phyloP scores from a whole-genome alignment of 1,284 basidiomycete species.

The Apiotrichum porosum region DNA sequence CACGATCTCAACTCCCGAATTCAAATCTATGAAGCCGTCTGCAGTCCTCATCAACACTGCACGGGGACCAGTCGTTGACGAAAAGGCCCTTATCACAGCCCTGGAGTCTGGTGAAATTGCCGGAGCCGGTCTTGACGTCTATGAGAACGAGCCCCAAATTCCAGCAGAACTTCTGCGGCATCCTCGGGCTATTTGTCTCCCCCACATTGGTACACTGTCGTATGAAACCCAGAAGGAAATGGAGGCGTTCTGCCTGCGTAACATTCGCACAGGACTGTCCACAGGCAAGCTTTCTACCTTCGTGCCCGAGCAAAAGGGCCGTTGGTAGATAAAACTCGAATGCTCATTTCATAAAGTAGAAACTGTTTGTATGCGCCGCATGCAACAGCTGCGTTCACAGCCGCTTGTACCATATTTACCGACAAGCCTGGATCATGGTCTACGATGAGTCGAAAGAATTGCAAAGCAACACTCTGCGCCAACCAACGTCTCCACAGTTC shows the following conservation, averaged over 20 bases:
- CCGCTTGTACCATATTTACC: too few relatives aligned
- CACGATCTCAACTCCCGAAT: constrained; percentile 15
- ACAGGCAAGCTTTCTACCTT: constrained; percentile 18
- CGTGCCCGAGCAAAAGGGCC: constrained; percentile 22
- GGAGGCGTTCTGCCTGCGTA: constrained; percentile 42
- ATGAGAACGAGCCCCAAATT: constrained; percentile 31
- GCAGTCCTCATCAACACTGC: constrained; percentile 30
- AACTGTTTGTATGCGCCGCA: too few relatives aligned
- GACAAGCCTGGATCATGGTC: too few relatives aligned
- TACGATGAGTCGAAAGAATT: too few relatives aligned
- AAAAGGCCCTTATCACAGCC: constrained; percentile 23
- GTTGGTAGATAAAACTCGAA: too few relatives aligned
- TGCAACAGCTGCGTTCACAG: too few relatives aligned
- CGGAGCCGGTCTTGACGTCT: constrained; percentile 33
- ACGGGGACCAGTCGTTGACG: constrained; percentile 27
- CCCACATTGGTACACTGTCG: constrained; percentile 80
- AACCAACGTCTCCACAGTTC: too few relatives aligned
- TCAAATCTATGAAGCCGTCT: constrained; percentile 23
- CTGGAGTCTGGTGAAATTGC: constrained; percentile 20
- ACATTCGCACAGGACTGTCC: constrained; percentile 17
- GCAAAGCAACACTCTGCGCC: too few relatives aligned
- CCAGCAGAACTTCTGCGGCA: constrained; percentile 50
- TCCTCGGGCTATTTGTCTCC: constrained; percentile 71
- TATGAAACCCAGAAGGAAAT: constrained; percentile 71
- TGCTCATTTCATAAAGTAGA: too few relatives aligned